phyloP scores from a whole-genome alignment of 306 rosid genomes.

The Cotoneaster glaucophyllus region DNA sequence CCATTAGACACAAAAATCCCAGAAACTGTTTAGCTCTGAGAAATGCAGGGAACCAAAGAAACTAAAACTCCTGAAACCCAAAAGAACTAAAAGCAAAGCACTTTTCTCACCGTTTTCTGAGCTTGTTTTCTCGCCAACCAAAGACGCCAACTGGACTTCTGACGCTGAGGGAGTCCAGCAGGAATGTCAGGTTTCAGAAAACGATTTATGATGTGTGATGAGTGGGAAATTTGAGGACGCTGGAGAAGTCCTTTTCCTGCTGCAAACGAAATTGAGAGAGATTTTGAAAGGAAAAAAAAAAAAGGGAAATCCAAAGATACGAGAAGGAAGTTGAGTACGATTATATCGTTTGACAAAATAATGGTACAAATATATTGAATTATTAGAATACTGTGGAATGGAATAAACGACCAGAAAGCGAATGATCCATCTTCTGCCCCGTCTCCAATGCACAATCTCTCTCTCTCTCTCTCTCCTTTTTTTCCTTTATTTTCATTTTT shows the following conservation, averaged over 20 bases:
- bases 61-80: background rate
- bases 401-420: background rate
- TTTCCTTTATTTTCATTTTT: too few relatives aligned
- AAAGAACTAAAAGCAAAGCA: background rate
- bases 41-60: background rate
- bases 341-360: background rate
- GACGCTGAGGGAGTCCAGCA: background rate
- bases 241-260: background rate
- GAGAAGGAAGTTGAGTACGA: background rate
- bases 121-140: background rate
- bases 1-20: background rate
- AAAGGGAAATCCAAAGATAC: background rate
- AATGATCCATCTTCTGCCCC: background rate
- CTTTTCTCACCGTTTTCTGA: background rate
- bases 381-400: background rate
- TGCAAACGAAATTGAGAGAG: background rate
- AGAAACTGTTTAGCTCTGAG: background rate
- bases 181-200: constrained; percentile 2
- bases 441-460: background rate
- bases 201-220: background rate
- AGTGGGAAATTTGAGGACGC: background rate
- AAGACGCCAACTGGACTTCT: background rate
- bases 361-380: constrained; percentile 3
- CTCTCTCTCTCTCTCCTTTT: too few relatives aligned
- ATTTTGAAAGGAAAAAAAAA: background rate